These are phyloP conservation scores for Emmonsiellopsis sp. DNA, from an alignment of 2,329 filamentous ascomycete species.

Conservation along the genomic window DNA sequence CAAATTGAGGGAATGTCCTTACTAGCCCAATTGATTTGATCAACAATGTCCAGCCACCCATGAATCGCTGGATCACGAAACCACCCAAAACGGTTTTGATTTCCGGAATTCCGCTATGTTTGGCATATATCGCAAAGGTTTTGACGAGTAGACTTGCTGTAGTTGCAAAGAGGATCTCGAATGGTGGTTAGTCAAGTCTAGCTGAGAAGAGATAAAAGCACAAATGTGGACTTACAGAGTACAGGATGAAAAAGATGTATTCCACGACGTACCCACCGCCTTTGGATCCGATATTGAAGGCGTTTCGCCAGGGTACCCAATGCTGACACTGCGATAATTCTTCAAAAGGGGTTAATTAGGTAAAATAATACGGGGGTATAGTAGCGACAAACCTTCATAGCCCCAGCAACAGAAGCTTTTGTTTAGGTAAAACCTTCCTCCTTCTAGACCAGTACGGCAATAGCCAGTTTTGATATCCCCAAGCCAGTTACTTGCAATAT, in stretches of 20 bases:
- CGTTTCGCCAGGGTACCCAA: slow-evolving; percentile 78
- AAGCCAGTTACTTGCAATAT: slow-evolving; percentile 86
- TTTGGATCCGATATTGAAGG: slow-evolving; percentile 56
- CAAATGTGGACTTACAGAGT: slow-evolving; percentile 57
- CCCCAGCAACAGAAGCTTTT: slow-evolving; percentile 90
- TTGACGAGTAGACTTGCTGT: slow-evolving; percentile 78
- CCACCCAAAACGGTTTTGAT: slow-evolving; percentile 99
- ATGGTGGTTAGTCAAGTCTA: slow-evolving; percentile 3
- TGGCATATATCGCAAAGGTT: slow-evolving; percentile 87
- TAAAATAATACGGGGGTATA: slow-evolving; percentile 4
- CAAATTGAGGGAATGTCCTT: background rate
- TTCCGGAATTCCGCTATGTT: slow-evolving; percentile 97
- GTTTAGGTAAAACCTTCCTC: slow-evolving; percentile 84
- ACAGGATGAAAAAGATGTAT: slow-evolving; percentile 77
- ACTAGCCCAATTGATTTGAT: slow-evolving; percentile 83
- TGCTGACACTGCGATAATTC: slow-evolving; percentile 72
- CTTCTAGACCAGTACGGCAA: slow-evolving; percentile 66
- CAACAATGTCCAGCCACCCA: slow-evolving; percentile 80
- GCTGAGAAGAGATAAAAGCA: slow-evolving; percentile 10
- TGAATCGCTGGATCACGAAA: slow-evolving; percentile 97
- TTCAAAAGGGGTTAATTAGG: slow-evolving; percentile 9
- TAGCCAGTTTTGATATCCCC: slow-evolving; percentile 86
- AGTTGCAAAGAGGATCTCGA: slow-evolving; percentile 62
- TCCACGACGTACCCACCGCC: slow-evolving; percentile 73
- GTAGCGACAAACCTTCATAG: slow-evolving; percentile 51